Conservation (phyloP, 257 asterid species). For the Ilex aquifolium region DNA sequence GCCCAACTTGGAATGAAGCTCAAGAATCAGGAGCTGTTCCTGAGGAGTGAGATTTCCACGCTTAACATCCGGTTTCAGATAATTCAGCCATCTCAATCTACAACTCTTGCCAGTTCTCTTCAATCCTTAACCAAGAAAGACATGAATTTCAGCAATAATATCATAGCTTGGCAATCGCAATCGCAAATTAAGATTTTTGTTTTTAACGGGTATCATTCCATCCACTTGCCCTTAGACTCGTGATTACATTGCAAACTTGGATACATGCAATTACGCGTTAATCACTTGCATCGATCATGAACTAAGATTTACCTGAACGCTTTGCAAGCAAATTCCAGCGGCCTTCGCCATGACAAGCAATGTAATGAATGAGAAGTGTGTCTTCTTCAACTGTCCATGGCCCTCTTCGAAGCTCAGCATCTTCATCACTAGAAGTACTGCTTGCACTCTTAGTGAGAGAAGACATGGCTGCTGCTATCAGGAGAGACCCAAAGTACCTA, state of each 20-base stretch:
- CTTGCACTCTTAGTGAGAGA: conserved; percentile 19
- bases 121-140: conserved; percentile 15
- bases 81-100: conserved; percentile 40
- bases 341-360: conserved; percentile 35
- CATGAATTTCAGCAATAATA: background rate
- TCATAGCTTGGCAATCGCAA: background rate
- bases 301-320: conserved; percentile 22
- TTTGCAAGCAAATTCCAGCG: conserved; percentile 33
- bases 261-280: too few relatives aligned
- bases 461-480: conserved; percentile 5
- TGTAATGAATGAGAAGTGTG: conserved; percentile 25
- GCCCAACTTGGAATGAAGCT: conserved; percentile 35
- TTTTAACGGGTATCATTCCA: too few relatives aligned
- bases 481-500: background rate
- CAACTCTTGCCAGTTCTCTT: conserved; percentile 41
- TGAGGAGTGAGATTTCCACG: conserved; percentile 32
- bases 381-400: conserved; percentile 41
- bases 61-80: conserved; percentile 36
- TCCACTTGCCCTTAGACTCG: too few relatives aligned
- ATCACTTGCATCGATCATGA: background rate
- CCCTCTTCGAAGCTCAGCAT: conserved; percentile 27
- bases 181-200: background rate
- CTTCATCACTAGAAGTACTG: conserved; percentile 18
- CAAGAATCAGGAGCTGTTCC: conserved; percentile 33
- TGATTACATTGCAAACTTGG: too few relatives aligned